Base-by-base conservation (phyloP, 352 stramenopile genomes). In the Aphanomyces euteiches region DNA sequence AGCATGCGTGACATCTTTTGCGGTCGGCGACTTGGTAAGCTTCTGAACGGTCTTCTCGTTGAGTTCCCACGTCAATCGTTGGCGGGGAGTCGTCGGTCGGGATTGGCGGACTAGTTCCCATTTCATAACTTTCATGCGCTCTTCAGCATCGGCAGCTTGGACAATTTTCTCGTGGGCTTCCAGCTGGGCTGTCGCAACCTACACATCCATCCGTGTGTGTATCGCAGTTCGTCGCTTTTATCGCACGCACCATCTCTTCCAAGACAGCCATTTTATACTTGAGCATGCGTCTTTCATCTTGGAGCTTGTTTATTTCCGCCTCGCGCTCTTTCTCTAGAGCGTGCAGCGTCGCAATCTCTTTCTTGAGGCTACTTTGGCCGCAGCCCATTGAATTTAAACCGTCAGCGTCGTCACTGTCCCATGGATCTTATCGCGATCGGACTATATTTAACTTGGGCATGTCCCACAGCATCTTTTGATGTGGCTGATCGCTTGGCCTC, bases 91-190 rank as follows among this genome's bases (percentile, higher is more conserved):
- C 8, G 58, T 71, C 5, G 73, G 41, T 13, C 77, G 67, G 3
- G 88, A 72, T 13, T 85, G 79, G 0, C 84, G 84, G 43, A 91
- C 79, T 10, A 91, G 75, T 66, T 91, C 84, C 82, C 82, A 91
- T 56, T 91, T 89, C 41, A 91, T 65, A 3, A 79, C 84, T 68
- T 89, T 88, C 75, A 86, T 84, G 45, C 81, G 81, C 34, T 90
- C 82, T 61, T 91, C 82, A 7, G 69, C 79, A 37, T 85, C 74
- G 4, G 71, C 40, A 5, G 78, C 81, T 21, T 72, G 67, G 17
- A 75, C 65, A 28, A 73, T 82, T 43, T 73, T 71, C 8, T 78
- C 78, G 10, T 90, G 81, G 4, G 73, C 79, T 59, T 90, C 82
- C 3, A 88, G 45, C 59, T 88, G 79, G 2, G 84, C 81, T 34